phyloP scores from a whole-genome alignment of 2,329 filamentous ascomycete species.

The Alternaria sp. region DNA sequence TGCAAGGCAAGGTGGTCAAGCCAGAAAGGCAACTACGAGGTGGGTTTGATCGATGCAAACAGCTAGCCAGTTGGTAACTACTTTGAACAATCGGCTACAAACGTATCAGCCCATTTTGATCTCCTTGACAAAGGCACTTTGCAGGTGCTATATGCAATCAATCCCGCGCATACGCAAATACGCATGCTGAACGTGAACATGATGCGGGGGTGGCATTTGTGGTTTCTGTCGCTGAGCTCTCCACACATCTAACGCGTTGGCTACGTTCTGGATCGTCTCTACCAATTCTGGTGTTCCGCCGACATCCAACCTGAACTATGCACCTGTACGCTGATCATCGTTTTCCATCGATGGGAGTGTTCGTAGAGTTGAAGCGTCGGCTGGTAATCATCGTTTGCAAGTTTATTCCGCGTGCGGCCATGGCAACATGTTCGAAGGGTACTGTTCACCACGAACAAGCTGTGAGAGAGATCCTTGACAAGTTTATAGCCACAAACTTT shows the following conservation, averaged over 20 bases:
- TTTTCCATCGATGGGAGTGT: not conserved
- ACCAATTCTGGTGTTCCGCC: not conserved
- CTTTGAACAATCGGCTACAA: not conserved
- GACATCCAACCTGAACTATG: not conserved
- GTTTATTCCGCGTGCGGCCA: not conserved
- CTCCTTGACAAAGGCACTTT: too few relatives aligned
- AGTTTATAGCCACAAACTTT: not conserved
- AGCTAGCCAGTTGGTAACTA: conserved; percentile 83
- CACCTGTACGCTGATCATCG: not conserved
- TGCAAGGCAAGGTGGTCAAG: conserved; percentile 95
- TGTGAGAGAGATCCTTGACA: not conserved
- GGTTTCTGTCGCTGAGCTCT: not conserved
- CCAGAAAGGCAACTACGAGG: conserved; percentile 84
- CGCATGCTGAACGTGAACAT: not conserved
- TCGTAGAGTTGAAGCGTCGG: too few relatives aligned
- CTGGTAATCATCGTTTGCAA: not conserved
- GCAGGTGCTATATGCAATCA: too few relatives aligned
- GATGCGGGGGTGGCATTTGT: not conserved
- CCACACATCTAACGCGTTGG: too few relatives aligned
- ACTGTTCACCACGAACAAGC: not conserved
- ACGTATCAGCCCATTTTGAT: too few relatives aligned
- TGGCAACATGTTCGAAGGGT: too few relatives aligned
- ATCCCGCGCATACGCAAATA: not conserved
- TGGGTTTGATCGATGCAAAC: conserved; percentile 84
- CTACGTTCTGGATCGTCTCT: not conserved